Evolutionary conservation across 805 yeast species (phyloP).

Genomic region (Candida argentea): DNA sequence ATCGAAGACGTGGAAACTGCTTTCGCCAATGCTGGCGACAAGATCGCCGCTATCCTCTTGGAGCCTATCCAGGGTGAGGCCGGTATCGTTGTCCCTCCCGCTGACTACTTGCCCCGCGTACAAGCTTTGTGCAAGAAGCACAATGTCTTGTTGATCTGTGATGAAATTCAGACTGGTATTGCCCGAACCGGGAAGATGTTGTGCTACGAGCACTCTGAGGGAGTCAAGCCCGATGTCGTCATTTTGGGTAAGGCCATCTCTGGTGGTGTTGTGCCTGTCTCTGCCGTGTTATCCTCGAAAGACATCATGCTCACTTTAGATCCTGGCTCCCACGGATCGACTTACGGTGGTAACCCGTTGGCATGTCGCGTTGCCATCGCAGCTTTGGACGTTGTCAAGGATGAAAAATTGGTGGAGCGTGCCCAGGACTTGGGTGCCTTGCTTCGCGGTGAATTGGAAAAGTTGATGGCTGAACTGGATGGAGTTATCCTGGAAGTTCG

Average conservation of each 20-base stretch:
- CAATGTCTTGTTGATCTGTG: constrained; percentile 86
- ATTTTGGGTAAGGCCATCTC: constrained; percentile 90
- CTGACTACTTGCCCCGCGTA: constrained; percentile 66
- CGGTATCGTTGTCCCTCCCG: constrained; percentile 91
- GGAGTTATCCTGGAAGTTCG: constrained; percentile 55
- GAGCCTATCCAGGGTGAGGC: constrained; percentile 99
- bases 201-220: constrained; percentile 75
- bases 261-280: constrained; percentile 90
- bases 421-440: constrained; percentile 61
- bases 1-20: constrained; percentile 83
- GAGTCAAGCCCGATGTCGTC: constrained; percentile 81
- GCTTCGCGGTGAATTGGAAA: constrained; percentile 48
- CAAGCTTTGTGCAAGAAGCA: constrained; percentile 66
- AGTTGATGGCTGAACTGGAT: constrained; percentile 40
- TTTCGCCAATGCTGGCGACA: constrained; percentile 72
- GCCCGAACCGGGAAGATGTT: constrained; percentile 95
- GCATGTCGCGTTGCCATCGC: constrained; percentile 91
- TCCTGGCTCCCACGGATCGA: constrained; percentile 96
- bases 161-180: constrained; percentile 95
- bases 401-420: constrained; percentile 77
- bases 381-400: constrained; percentile 81
- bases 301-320: constrained; percentile 84
- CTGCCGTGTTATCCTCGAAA: constrained; percentile 82
- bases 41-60: constrained; percentile 79
- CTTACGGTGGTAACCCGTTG: constrained; percentile 96